Conservation (phyloP, 345 rosid species). For the Raphanus sativus region DNA sequence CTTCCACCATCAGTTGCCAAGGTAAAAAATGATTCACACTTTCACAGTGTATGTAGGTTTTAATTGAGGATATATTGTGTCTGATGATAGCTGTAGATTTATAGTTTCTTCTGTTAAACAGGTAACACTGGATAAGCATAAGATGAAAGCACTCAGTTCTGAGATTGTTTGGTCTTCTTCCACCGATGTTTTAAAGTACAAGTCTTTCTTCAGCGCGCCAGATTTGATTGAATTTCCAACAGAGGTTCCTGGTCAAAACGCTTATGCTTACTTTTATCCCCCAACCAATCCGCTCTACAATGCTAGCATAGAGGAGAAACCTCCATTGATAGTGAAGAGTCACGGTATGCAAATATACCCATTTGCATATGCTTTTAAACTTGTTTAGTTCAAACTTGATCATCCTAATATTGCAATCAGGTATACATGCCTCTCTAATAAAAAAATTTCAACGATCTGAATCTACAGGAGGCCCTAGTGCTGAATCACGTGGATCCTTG, state of each 20-base stretch:
- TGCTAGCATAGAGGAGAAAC: slow-evolving; percentile 70
- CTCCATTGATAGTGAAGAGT: slow-evolving; percentile 82
- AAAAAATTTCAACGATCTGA: slow-evolving; percentile 4
- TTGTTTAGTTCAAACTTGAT: not conserved
- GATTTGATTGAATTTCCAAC: slow-evolving; percentile 92
- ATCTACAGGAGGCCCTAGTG: slow-evolving; percentile 85
- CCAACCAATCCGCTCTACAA: slow-evolving; percentile 70
- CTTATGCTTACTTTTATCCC: slow-evolving; percentile 86
- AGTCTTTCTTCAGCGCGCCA: slow-evolving; percentile 73
- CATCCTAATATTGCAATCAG: slow-evolving; percentile 7
- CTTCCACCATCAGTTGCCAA: slow-evolving; percentile 85
- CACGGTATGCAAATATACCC: slow-evolving; percentile 60
- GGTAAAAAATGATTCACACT: slow-evolving; percentile 48
- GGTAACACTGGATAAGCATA: slow-evolving; percentile 67
- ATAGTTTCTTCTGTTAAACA: slow-evolving; percentile 37
- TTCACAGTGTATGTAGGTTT: not conserved
- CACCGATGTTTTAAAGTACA: slow-evolving; percentile 62
- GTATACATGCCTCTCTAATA: slow-evolving; percentile 2
- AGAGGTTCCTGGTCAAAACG: slow-evolving; percentile 72
- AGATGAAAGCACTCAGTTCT: slow-evolving; percentile 51
- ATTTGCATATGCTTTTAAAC: not conserved
- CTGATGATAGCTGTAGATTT: slow-evolving; percentile 6
- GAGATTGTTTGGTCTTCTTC: slow-evolving; percentile 85
- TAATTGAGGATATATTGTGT: not conserved
- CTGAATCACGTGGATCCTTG: slow-evolving; percentile 72